phyloP scores from a whole-genome alignment of 2,329 filamentous ascomycete species.

The Niveomyces coronatus region DNA sequence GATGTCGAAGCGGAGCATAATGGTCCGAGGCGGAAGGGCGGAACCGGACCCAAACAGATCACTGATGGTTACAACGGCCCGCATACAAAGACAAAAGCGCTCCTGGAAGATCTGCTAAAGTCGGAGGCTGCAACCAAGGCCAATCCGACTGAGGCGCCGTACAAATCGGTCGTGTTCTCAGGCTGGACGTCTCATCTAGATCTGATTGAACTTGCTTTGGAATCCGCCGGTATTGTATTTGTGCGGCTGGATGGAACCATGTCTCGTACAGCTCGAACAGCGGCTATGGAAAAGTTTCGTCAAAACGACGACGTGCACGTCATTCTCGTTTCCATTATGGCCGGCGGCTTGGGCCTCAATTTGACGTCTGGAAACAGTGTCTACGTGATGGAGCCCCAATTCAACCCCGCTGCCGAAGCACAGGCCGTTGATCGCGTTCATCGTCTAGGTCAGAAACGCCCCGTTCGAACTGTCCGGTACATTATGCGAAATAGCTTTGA shows the following conservation, averaged over 20 bases:
- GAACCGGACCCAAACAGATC: slow-evolving; percentile 39
- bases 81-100: slow-evolving; percentile 80
- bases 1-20: slow-evolving; percentile 48
- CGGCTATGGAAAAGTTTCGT: slow-evolving; percentile 68
- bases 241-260: slow-evolving; percentile 87
- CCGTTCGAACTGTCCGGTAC: slow-evolving; percentile 77
- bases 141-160: slow-evolving; percentile 57
- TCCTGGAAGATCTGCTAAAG: slow-evolving; percentile 63
- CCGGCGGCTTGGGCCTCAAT: slow-evolving; percentile 85
- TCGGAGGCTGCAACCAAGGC: slow-evolving; percentile 52
- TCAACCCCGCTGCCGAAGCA: slow-evolving; percentile 89
- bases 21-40: slow-evolving; percentile 27
- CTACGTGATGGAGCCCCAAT: slow-evolving; percentile 97
- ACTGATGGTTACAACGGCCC: slow-evolving; percentile 70
- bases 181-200: slow-evolving; percentile 95
- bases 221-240: slow-evolving; percentile 54
- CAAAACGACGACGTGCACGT: slow-evolving; percentile 61
- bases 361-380: slow-evolving; percentile 77
- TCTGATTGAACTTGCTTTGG: slow-evolving; percentile 75
- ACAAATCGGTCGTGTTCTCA: slow-evolving; percentile 91
- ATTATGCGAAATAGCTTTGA: slow-evolving; percentile 90
- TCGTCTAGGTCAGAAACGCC: slow-evolving; percentile 78
- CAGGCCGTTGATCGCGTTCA: slow-evolving; percentile 93
- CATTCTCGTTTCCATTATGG: slow-evolving; percentile 85
- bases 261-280: slow-evolving; percentile 61